These are phyloP conservation scores for Musa balbisiana DNA, from an alignment of 202 grass and related monocot genomes.

Conservation along the genomic window DNA sequence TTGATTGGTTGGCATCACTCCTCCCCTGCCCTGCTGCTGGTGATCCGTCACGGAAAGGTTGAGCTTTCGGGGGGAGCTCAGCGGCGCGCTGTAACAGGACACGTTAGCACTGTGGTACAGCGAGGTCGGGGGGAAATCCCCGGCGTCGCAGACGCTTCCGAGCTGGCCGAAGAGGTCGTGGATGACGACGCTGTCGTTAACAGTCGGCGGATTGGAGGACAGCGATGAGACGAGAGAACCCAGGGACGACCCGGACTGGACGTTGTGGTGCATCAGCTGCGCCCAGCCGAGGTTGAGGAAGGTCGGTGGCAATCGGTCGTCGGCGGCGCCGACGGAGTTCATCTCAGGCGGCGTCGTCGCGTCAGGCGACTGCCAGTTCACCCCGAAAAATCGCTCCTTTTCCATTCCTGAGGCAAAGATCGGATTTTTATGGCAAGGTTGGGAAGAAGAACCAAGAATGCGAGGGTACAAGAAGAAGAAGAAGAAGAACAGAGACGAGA, in stretches of 20 bases:
- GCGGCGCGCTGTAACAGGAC: conserved; percentile 74
- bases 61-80: conserved; percentile 43
- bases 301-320: neutral
- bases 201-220: neutral
- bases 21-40: conserved; percentile 1
- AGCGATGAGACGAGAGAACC: conserved; percentile 63
- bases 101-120: conserved; percentile 33
- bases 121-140: conserved; percentile 1
- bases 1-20: neutral
- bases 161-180: conserved; percentile 72
- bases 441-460: neutral
- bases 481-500: neutral
- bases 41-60: neutral
- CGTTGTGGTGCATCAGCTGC: neutral
- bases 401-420: conserved; percentile 1
- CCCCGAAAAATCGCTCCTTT: conserved; percentile 16
- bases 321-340: neutral
- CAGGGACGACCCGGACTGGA: conserved; percentile 57
- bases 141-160: conserved; percentile 56
- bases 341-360: neutral
- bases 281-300: conserved; percentile 8
- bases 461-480: neutral
- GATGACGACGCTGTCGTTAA: conserved; percentile 27
- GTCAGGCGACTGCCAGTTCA: neutral
- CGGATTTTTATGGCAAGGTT: conserved; percentile 30